These are phyloP conservation scores for Paragyromitra xinjiangensis DNA, from an alignment of 495 filamentous ascomycete species.

Conservation along the genomic window DNA sequence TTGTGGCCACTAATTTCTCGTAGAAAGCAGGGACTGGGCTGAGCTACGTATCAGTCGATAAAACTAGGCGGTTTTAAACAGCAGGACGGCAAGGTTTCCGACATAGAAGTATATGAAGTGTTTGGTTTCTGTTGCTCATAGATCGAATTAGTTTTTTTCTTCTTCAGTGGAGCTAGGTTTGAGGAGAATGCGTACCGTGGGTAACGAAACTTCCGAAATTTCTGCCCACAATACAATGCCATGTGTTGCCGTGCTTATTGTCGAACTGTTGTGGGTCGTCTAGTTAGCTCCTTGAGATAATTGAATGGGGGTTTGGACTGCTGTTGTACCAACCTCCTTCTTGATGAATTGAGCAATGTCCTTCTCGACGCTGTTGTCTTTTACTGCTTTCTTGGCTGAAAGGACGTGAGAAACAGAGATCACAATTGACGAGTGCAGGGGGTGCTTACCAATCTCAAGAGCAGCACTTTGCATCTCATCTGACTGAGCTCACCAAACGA, in stretches of 20 bases:
- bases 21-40: slow-evolving; percentile 3
- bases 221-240: slow-evolving; percentile 98
- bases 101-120: slow-evolving; percentile 99
- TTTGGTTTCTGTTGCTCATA: slow-evolving; percentile 78
- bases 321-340: slow-evolving; percentile 73
- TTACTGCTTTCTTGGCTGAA: slow-evolving; percentile 90
- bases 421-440: neutral
- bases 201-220: slow-evolving; percentile 99
- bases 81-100: slow-evolving; percentile 95
- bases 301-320: slow-evolving; percentile 28
- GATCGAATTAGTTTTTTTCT: slow-evolving; percentile 36
- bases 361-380: slow-evolving; percentile 93
- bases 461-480: slow-evolving; percentile 97
- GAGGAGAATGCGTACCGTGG: slow-evolving; percentile 72
- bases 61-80: slow-evolving; percentile 85
- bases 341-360: slow-evolving; percentile 98
- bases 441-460: slow-evolving; percentile 85
- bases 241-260: slow-evolving; percentile 54
- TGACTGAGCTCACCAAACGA: slow-evolving; percentile 65
- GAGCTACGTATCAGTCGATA: slow-evolving; percentile 4
- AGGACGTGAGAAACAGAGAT: slow-evolving; percentile 53
- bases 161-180: neutral
- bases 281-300: slow-evolving; percentile 89
- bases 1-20: slow-evolving; percentile 14
- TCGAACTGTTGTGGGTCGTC: slow-evolving; percentile 58